These are phyloP conservation scores for Sonneratia caseolaris DNA, from an alignment of 345 rosid species.

Conservation along the genomic window DNA sequence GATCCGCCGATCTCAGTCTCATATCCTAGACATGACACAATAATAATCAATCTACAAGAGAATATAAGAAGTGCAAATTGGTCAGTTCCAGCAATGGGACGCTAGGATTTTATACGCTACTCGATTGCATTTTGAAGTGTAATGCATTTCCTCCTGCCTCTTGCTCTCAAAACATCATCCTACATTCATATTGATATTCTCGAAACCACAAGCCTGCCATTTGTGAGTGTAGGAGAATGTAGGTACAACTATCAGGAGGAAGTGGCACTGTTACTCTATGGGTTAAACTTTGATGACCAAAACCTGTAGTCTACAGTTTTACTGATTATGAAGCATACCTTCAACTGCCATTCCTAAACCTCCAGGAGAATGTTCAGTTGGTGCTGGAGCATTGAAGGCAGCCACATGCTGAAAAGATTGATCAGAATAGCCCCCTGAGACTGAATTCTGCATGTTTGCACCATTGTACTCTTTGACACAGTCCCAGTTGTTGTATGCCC, in stretches of 20 bases:
- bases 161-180: not conserved
- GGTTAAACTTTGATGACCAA: not conserved
- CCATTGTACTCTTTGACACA: not conserved
- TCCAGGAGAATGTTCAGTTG: not conserved
- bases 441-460: not conserved
- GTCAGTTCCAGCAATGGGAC: not conserved
- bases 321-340: not conserved
- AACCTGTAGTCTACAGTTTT: not conserved
- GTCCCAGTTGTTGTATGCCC: constrained; percentile 8
- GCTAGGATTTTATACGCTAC: not conserved
- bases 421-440: not conserved
- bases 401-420: not conserved
- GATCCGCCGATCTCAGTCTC: not conserved
- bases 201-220: too few relatives aligned
- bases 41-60: not conserved
- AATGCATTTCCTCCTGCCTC: not conserved
- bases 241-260: not conserved
- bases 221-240: too few relatives aligned
- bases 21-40: not conserved
- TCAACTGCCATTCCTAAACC: not conserved
- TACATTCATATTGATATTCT: not conserved
- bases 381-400: not conserved
- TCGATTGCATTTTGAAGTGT: not conserved
- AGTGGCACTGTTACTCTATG: not conserved
- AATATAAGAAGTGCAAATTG: not conserved